Base-by-base conservation (phyloP, 208 protist species). In the Naegleria lovaniensis region DNA sequence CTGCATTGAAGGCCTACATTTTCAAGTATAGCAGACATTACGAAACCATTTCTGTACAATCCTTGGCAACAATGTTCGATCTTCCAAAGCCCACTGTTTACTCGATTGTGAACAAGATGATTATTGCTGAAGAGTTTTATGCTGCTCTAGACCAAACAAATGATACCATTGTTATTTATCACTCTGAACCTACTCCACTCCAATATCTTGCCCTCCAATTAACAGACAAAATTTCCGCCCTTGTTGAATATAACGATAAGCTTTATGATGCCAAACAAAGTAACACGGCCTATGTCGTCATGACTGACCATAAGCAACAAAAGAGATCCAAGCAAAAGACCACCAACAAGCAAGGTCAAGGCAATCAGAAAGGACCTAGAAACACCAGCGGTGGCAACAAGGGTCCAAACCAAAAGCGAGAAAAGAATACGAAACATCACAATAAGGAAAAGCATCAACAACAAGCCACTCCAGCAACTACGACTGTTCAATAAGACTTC, bases 201-300 rank as follows among this genome's bases (percentile, higher is more conserved):
- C 91, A 92, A 86, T 91, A 91, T n/a, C 25, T 92, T 13, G 38
- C 91, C 29, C 40, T 51, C 13, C 91, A 92, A 67, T 58, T 92
- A 15, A 19, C 89, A 41, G 91, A 92, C 16, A 92, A 87, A n/a
- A 79, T 43, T 29, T 40, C 51, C n/a, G 5, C 19, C n/a, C 48
- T 91, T 48, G 91, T 92, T 75, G 91, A 92, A n/a, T 91, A 91
- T 40, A 92, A 92, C 36, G 91, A 92, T 4, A 52, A 39, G 25
- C 9, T 88, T 2, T 67, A 67, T 22, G 85, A 88, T 38, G 48
- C 85, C 13, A 88, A 88, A 43, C 55, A 67, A 67, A 88, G 83
- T 52, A 22, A 87, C 5, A 36, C 29, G 5, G 83, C 29, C 43
- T 40, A 36, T n/a, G 15, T 87, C 6, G 22, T 87, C 9, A 33